A percentile compares a stretch with the other conserved stretches of the same genome.
Conservation (phyloP, 345 rosid genomes). For the Passiflora organensis region DNA sequence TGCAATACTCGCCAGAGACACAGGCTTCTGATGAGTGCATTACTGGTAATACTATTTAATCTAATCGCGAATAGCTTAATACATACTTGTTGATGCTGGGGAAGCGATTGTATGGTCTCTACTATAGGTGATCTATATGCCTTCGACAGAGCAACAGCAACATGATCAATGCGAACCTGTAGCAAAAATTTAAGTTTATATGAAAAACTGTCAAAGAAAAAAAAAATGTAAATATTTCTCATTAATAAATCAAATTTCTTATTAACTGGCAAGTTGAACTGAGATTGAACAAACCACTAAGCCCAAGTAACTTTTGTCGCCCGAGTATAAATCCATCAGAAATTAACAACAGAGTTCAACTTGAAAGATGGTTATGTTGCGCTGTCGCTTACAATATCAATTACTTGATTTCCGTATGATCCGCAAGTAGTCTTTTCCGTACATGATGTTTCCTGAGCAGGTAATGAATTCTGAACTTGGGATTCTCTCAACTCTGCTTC, state of each 20-base stretch:
- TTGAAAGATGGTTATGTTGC: not conserved
- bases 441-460: conserved; percentile 20
- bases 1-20: too few species aligned
- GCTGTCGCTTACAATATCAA: conserved; percentile 35
- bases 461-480: conserved; percentile 19
- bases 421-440: conserved; percentile 30
- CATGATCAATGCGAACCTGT: conserved; percentile 79
- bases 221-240: too few species aligned
- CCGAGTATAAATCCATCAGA: too few species aligned
- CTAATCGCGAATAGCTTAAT: not conserved
- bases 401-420: conserved; percentile 18
- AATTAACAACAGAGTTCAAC: not conserved
- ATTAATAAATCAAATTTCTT: too few species aligned
- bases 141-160: conserved; percentile 78
- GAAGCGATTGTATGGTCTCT: conserved; percentile 84
- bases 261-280: too few species aligned
- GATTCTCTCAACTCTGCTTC: conserved; percentile 60
- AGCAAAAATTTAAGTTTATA: conserved; percentile 4
- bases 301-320: too few species aligned
- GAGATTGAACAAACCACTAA: too few species aligned
- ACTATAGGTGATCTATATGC: conserved; percentile 72
- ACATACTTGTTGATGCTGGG: conserved; percentile 95
- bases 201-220: too few species aligned
- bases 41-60: not conserved
- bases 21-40: too few species aligned